A percentile compares a stretch with the other conserved stretches of the same genome.
Conservation (phyloP, 2,329 filamentous ascomycete species). For the Xylariales sp. region DNA sequence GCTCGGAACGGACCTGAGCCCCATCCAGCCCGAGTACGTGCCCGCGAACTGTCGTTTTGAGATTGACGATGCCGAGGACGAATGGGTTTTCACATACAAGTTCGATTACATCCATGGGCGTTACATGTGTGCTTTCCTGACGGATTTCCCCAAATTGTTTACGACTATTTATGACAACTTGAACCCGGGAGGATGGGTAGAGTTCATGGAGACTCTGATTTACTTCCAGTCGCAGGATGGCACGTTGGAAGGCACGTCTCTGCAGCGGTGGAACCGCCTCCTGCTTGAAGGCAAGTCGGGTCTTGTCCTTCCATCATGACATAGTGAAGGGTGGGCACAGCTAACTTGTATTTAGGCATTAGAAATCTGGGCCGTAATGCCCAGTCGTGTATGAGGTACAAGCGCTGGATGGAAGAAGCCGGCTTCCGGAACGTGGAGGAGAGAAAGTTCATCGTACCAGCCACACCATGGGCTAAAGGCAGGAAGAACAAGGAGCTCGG, state of each 20-base stretch:
- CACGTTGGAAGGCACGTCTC: slow-evolving; percentile 22
- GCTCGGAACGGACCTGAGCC: slow-evolving; percentile 42
- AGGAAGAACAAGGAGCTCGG: slow-evolving; percentile 30
- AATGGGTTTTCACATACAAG: slow-evolving; percentile 42
- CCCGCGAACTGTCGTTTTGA: slow-evolving; percentile 52
- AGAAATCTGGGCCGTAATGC: slow-evolving; percentile 21
- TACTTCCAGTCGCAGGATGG: slow-evolving; percentile 18
- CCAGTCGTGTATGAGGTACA: slow-evolving; percentile 14
- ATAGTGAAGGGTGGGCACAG: too few relatives aligned
- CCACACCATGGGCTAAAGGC: slow-evolving; percentile 29
- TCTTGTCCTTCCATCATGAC: neutral
- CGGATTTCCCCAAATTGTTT: slow-evolving; percentile 44
- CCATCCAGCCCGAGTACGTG: slow-evolving; percentile 43
- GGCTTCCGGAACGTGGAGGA: slow-evolving; percentile 29
- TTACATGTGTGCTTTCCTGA: slow-evolving; percentile 45
- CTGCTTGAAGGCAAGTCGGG: slow-evolving; percentile 16
- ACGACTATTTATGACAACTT: slow-evolving; percentile 36
- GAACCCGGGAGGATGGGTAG: slow-evolving; percentile 36
- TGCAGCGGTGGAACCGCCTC: slow-evolving; percentile 20
- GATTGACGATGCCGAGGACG: slow-evolving; percentile 49
- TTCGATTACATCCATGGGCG: slow-evolving; percentile 54
- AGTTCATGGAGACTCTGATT: slow-evolving; percentile 28
- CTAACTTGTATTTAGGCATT: too few relatives aligned
- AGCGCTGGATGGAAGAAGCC: slow-evolving; percentile 22
- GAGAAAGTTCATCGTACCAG: slow-evolving; percentile 24